A percentile compares a stretch with the other conserved stretches of the same genome.
Conservation (phyloP, 768 basidiomycete species). For the Trametes cingulata region DNA sequence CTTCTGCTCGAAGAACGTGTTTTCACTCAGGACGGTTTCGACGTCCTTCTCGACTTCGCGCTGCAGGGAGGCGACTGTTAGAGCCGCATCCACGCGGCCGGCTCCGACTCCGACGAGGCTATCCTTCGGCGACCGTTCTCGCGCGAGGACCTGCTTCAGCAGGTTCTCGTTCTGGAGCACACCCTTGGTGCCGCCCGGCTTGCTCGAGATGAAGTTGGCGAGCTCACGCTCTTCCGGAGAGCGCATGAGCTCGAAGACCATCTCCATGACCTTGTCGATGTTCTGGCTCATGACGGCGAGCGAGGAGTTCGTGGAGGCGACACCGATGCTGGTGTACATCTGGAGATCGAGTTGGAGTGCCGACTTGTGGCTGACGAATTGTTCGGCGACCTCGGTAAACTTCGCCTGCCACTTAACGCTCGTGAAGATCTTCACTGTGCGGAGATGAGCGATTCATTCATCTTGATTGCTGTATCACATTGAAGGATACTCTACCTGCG, state of each 20-base stretch:
- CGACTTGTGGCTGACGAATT: constrained; percentile 26
- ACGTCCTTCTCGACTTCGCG: constrained; percentile 32
- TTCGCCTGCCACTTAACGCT: constrained; percentile 31
- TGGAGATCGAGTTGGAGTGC: constrained; percentile 33
- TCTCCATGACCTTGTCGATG: constrained; percentile 12
- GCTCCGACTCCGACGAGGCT: neutral
- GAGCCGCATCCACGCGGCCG: neutral
- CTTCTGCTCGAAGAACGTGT: constrained; percentile 51
- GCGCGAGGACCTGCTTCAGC: constrained; percentile 11
- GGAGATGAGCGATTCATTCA: too few relatives aligned
- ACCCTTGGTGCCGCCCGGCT: constrained; percentile 3
- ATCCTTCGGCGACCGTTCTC: neutral
- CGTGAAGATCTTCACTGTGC: constrained; percentile 28
- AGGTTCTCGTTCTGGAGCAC: constrained; percentile 13
- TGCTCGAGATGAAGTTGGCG: constrained; percentile 5
- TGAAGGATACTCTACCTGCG: constrained; percentile 20
- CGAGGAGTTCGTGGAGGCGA: constrained; percentile 18
- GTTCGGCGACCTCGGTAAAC: constrained; percentile 17
- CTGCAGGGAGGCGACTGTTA: neutral
- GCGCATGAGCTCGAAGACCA: constrained; percentile 22
- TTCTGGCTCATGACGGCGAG: constrained; percentile 1
- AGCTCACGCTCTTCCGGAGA: constrained; percentile 23
- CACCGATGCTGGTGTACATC: constrained; percentile 29
- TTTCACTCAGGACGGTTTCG: constrained; percentile 46
- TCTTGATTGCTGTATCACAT: too few relatives aligned